These are phyloP conservation scores for Aphanomyces stellatus DNA, from an alignment of 352 stramenopile species.

Conservation along the genomic window DNA sequence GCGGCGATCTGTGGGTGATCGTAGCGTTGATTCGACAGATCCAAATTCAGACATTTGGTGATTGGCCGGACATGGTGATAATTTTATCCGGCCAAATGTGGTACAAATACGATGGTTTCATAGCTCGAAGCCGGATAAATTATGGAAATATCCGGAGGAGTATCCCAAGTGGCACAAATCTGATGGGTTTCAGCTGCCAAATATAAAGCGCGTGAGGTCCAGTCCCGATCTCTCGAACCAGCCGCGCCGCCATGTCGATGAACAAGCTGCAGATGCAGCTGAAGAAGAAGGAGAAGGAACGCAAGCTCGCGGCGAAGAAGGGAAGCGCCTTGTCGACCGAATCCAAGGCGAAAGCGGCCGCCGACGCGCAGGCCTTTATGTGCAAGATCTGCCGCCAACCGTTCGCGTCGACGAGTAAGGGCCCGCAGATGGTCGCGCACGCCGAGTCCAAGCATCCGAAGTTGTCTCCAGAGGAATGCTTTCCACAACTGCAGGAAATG, in stretches of 20 bases:
- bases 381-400: slow-evolving; percentile 8
- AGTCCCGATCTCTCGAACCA: too few relatives aligned
- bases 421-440: not conserved
- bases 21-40: too few relatives aligned
- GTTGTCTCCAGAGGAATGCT: slow-evolving; percentile 10
- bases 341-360: slow-evolving; percentile 11
- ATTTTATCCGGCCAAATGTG: too few relatives aligned
- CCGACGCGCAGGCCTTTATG: slow-evolving; percentile 3
- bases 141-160: too few relatives aligned
- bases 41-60: too few relatives aligned
- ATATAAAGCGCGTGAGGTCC: too few relatives aligned
- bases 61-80: too few relatives aligned
- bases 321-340: not conserved
- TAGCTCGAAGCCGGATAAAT: too few relatives aligned
- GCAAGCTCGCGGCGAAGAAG: slow-evolving; percentile 5
- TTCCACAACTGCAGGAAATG: not conserved
- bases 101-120: too few relatives aligned
- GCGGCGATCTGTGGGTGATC: too few relatives aligned
- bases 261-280: slow-evolving; percentile 21
- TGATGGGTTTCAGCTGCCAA: too few relatives aligned
- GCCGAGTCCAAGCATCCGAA: slow-evolving; percentile 7
- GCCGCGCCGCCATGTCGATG: slow-evolving; percentile 11
- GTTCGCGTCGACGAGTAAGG: not conserved
- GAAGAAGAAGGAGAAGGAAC: slow-evolving; percentile 19
- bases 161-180: too few relatives aligned